Percentiles rank a stretch among this genome's conserved stretches.
These are phyloP conservation scores for Coriolopsis trogii DNA, from an alignment of 1,284 basidiomycete species.

Conservation along the genomic window DNA sequence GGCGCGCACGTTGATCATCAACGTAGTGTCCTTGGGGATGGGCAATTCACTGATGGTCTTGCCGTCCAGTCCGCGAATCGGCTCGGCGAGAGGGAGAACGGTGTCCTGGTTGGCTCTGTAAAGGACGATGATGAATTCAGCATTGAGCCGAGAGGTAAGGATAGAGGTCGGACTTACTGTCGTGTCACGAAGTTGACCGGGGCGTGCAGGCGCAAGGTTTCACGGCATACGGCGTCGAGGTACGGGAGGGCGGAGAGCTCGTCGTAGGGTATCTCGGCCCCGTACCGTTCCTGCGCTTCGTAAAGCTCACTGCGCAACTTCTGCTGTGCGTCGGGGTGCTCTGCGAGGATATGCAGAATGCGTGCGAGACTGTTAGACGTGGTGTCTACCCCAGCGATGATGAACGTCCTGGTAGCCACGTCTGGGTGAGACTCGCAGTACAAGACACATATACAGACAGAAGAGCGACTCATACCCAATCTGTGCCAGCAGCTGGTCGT, in stretches of 20 bases:
- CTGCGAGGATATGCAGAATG: constrained; percentile 25
- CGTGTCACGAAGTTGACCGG: neutral
- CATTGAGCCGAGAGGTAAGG: neutral
- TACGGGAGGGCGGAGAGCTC: constrained; percentile 34
- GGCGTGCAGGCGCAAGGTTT: constrained; percentile 29
- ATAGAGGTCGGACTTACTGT: constrained; percentile 7
- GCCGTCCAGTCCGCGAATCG: constrained; percentile 31
- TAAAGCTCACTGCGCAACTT: constrained; percentile 29
- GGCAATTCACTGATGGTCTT: constrained; percentile 39
- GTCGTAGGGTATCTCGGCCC: constrained; percentile 24
- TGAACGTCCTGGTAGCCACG: constrained; percentile 21
- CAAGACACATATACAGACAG: too few relatives aligned
- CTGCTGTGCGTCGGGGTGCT: constrained; percentile 8
- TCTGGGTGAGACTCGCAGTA: neutral
- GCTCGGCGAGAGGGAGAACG: constrained; percentile 29
- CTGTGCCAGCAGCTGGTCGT: constrained; percentile 30
- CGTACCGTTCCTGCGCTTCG: constrained; percentile 11
- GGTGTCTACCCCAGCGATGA: constrained; percentile 33
- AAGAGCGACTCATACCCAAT: constrained; percentile 13
- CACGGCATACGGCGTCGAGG: constrained; percentile 37
- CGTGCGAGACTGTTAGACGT: constrained; percentile 34
- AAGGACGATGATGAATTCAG: neutral
- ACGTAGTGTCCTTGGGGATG: constrained; percentile 46
- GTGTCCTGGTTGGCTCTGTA: constrained; percentile 22
- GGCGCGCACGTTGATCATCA: constrained; percentile 49